Evolutionary conservation across 345 rosid genomes (phyloP), one percentile per base, ranked within the genome.

Genomic region (Mallotus nudiflorus): DNA sequence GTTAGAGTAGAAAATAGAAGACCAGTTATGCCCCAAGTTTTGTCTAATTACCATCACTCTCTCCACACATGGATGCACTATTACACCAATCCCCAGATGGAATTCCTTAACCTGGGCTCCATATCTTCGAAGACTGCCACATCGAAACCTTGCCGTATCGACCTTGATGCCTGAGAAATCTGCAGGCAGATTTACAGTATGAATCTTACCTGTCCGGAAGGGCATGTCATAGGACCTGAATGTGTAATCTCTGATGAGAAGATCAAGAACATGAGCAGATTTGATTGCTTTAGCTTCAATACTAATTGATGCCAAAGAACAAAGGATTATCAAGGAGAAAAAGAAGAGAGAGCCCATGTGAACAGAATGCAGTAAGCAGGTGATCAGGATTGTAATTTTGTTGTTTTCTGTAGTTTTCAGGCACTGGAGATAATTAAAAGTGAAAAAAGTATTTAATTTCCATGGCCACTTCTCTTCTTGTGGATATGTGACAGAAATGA

Each of bases 71-170:
- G 99, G 96, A 73, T 86, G 88, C 69, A 95, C 82, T 2, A 33
- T 77, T 2, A 85, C 83, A 13, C 97, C 97, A 0, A 72, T 57
- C 0, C 89, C 89, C 18, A 95, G 73, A 72, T 78, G 85, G 54
- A 95, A 87, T 79, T 92, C 99, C 65, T 84, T 72, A 16, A 95
- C 70, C 57, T 70, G 85, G 5, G 96, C 96, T 0, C 99, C 99
- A 52, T 95, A 92, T 75, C 97, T 75, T 31, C 83, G 73, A n/a
- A 92, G 85, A 70, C 99, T 95, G 48, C 99, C 97, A 45, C 99
- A 92, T 66, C 99, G 84, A 68, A 85, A 89, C 81, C 85, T 89
- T 31, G 73, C 92, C 0, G 87, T 78, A 59, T 87, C 82, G 15
- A 84, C 91, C 45, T 75, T 70, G 74, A 90, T 89, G 65, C 93